Conservation (phyloP, 2,329 filamentous ascomycete genomes). For the Hymenotorrendiella dingleyae region DNA sequence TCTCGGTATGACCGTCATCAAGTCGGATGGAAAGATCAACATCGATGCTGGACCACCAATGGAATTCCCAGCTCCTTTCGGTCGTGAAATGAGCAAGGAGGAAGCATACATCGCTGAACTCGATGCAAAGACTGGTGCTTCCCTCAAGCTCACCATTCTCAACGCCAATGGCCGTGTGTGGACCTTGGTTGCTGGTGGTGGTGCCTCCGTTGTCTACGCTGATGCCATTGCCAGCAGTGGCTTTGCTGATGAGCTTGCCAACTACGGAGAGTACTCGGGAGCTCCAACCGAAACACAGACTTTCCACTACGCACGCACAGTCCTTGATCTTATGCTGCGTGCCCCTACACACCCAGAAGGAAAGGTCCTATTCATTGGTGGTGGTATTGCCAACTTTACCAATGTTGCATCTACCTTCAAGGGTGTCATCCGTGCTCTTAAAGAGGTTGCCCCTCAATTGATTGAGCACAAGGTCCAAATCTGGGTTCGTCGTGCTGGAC, state of each 20-base stretch:
- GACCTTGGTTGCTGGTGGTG: constrained; percentile 98
- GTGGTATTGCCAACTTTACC: constrained; percentile 99
- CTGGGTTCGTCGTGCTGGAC: constrained; percentile 85
- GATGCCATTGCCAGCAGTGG: constrained; percentile 96
- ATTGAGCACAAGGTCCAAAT: constrained; percentile 97
- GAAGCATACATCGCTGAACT: constrained; percentile 98
- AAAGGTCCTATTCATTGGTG: constrained; percentile 99
- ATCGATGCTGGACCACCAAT: constrained; percentile 96
- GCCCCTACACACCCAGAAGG: constrained; percentile 78
- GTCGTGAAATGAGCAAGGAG: constrained; percentile 96
- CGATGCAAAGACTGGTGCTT: constrained; percentile 98
- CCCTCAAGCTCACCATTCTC: constrained; percentile 94
- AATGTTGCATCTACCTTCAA: constrained; percentile 99
- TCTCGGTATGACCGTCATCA: constrained; percentile 70
- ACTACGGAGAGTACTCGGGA: constrained; percentile 99
- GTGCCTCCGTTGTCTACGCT: constrained; percentile 98
- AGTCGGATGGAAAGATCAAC: constrained; percentile 70
- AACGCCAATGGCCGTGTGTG: constrained; percentile 90
- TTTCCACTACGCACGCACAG: constrained; percentile 96
- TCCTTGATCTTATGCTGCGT: constrained; percentile 95
- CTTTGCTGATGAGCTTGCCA: constrained; percentile 93
- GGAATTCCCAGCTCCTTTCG: constrained; percentile 98
- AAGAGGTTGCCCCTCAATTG: constrained; percentile 79
- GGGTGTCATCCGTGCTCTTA: constrained; percentile 93
- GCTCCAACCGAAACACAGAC: constrained; percentile 98